Percentiles rank a stretch among this genome's conserved stretches.
Conservation (phyloP, 2,329 filamentous ascomycete genomes). For the Ceratocystis colombiana region DNA sequence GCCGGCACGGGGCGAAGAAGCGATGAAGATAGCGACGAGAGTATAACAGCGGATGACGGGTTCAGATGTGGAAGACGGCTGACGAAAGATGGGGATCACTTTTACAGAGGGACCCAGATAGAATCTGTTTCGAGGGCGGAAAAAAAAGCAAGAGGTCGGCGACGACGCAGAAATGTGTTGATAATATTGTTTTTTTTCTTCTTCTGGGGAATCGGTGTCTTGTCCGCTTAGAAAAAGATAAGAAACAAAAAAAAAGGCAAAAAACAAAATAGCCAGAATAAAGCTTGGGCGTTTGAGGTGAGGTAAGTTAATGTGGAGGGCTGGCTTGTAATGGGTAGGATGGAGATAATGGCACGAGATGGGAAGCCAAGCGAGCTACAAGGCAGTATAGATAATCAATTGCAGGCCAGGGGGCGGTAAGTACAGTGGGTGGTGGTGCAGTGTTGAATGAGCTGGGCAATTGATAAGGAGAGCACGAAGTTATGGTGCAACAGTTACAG, state of each 20-base stretch:
- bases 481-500: background rate
- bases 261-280: background rate
- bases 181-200: constrained; percentile 10
- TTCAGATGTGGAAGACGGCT: background rate
- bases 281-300: constrained; percentile 9
- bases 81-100: background rate
- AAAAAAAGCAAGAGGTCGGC: constrained; percentile 1
- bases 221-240: background rate
- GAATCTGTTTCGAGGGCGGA: background rate
- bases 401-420: background rate
- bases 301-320: background rate
- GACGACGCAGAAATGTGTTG: constrained; percentile 6
- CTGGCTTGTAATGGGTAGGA: background rate
- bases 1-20: background rate
- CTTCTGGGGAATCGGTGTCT: background rate
- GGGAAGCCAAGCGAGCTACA: background rate
- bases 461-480: background rate
- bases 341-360: background rate
- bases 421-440: background rate
- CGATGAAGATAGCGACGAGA: background rate
- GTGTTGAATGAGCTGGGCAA: background rate
- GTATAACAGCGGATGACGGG: background rate
- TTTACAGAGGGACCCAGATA: background rate
- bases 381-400: background rate
- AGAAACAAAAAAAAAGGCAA: constrained; percentile 8